Base-by-base conservation (phyloP, 768 basidiomycete species). In the Holtermanniella nyarrowii region DNA sequence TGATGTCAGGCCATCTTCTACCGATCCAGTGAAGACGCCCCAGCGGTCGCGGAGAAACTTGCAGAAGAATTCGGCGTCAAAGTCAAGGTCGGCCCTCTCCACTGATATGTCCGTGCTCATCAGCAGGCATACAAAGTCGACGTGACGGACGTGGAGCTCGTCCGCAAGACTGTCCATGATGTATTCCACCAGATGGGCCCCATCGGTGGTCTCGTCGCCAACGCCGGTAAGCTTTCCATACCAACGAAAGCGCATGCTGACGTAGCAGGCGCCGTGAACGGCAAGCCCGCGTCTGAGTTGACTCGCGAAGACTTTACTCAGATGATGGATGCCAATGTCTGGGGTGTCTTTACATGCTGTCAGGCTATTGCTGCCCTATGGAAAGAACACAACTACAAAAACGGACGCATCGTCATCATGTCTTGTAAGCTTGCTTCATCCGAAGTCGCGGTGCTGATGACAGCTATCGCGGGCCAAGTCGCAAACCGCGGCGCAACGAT, bases 401-500 rank as follows among this genome's bases (percentile, higher is more conserved):
- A 69, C 42, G 68, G 68, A 5, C 53, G 61, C 21, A 58, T 69
- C 26, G 65, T 69, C 44, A 58, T 69, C 48, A 55, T 66, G 11
- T 63, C 61, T 21, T 69, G 67, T 69, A 44, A 56, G 63, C 54
- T 18, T 27, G n/a, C n/a, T n/a, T n/a, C n/a, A n/a, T n/a, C n/a
- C n/a, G n/a, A n/a, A 22, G 5, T 26, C 4, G 16, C n/a, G n/a
- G n/a, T n/a, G n/a, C n/a, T 1, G 26, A 21, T 22, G 7, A 23
- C 48, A 69, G 67, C 68, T 22, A 57, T 65, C 22, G 62, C 63
- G 16, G 61, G 56, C 0, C 50, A 46, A 5, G 54, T 69, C 5
- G 65, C 68, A 45, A 62, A 61, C 53, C 55, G 54, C 44, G 61
- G 56, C 5, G 42, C 51, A 7, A 48, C 50, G 3, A 59, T 65